A percentile compares a stretch with the other conserved stretches of the same genome.
Evolutionary conservation across 306 rosid genomes (phyloP).

Genomic region (Prunus campanulata): DNA sequence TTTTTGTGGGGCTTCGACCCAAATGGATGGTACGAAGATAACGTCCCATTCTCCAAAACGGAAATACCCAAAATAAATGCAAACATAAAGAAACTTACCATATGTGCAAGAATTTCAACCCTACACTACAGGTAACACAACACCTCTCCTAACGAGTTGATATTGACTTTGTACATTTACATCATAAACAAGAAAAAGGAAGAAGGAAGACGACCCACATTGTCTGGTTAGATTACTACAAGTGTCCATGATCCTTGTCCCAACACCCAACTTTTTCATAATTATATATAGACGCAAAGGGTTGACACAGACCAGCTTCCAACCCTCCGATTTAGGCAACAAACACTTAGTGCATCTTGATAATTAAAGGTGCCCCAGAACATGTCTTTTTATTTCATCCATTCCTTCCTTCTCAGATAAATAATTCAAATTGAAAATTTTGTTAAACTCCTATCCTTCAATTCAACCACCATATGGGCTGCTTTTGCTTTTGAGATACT

Average conservation of each 20-base stretch:
- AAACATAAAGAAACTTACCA: not conserved
- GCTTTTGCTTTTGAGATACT: too few species aligned
- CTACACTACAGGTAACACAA: not conserved
- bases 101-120: not conserved
- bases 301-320: not conserved
- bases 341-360: not conserved
- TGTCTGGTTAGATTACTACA: not conserved
- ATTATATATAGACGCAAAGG: not conserved
- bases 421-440: too few species aligned
- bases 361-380: not conserved
- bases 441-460: too few species aligned
- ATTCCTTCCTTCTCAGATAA: too few species aligned
- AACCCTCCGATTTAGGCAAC: not conserved
- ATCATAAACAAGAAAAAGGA: not conserved
- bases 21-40: too few species aligned
- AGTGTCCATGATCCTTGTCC: not conserved
- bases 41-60: not conserved
- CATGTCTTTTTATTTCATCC: too few species aligned
- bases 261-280: not conserved
- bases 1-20: too few species aligned
- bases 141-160: not conserved
- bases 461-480: too few species aligned
- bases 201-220: not conserved
- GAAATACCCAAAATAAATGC: not conserved
- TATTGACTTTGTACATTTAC: not conserved